A percentile compares a stretch with the other conserved stretches of the same genome.
These are phyloP conservation scores for Acaromyces ingoldii DNA, from an alignment of 1,284 basidiomycete species.

Conservation along the genomic window DNA sequence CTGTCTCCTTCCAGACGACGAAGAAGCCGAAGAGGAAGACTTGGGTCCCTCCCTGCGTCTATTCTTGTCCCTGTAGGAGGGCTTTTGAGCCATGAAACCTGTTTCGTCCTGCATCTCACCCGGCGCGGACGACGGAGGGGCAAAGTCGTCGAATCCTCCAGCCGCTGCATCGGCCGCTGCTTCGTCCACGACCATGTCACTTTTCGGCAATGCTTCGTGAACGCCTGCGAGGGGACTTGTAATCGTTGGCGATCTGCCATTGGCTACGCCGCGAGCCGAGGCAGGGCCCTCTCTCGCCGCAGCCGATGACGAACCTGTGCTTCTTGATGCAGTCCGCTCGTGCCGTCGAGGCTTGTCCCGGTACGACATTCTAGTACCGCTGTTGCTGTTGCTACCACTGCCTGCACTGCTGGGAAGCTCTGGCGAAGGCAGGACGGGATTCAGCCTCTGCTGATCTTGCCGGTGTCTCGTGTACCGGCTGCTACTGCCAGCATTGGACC, in stretches of 20 bases:
- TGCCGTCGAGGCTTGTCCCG: constrained; percentile 32
- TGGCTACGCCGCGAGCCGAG: background rate
- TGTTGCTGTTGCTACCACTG: constrained; percentile 13
- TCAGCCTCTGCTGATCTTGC: constrained; percentile 13
- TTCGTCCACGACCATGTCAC: background rate
- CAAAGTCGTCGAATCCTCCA: constrained; percentile 24
- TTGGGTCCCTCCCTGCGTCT: no score
- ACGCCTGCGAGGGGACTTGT: background rate
- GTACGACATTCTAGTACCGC: constrained; percentile 13
- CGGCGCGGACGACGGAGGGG: no score
- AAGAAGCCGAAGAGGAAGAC: no score
- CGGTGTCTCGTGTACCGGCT: constrained; percentile 8
- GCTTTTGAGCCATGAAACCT: no score
- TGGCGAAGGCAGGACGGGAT: constrained; percentile 3
- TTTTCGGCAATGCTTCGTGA: background rate
- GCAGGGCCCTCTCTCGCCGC: background rate
- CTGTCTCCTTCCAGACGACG: no score
- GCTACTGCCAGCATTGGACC: no score
- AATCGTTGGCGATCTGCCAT: background rate
- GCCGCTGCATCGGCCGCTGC: constrained; percentile 20
- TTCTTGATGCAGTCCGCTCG: constrained; percentile 13
- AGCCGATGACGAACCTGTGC: background rate
- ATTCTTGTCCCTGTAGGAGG: no score
- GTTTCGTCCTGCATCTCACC: no score
- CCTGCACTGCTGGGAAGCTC: background rate